Percentiles rank a stretch among this genome's conserved stretches.
These are phyloP conservation scores for Thelonectria rubi DNA, from an alignment of 2,329 filamentous ascomycete genomes.

Conservation along the genomic window DNA sequence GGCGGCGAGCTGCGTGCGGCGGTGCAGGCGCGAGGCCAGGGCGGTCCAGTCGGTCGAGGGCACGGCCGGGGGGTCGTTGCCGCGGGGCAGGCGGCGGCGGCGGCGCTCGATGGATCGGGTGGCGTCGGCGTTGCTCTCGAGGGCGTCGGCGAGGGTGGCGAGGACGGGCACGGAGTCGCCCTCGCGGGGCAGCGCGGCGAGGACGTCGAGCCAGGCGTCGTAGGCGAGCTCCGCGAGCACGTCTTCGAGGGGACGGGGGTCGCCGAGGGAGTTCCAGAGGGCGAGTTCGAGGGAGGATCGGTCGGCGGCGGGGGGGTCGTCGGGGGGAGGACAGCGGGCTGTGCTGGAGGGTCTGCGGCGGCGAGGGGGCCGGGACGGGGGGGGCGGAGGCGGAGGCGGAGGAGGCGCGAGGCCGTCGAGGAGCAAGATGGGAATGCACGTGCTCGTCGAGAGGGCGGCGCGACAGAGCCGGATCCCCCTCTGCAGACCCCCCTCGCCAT, in stretches of 20 bases:
- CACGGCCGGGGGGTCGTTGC: slow-evolving; percentile 1
- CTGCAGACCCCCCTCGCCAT: slow-evolving; percentile 7
- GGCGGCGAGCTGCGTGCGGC: slow-evolving; percentile 34
- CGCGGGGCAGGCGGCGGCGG: slow-evolving; percentile 19
- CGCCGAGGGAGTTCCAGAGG: slow-evolving; percentile 32
- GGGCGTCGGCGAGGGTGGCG: slow-evolving; percentile 33
- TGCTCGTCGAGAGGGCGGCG: slow-evolving; percentile 32
- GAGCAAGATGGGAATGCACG: slow-evolving; percentile 35
- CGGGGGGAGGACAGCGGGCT: neutral
- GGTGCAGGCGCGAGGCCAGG: slow-evolving; percentile 37
- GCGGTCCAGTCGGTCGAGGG: slow-evolving; percentile 34
- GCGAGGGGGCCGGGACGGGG: slow-evolving; percentile 14
- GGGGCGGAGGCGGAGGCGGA: slow-evolving; percentile 6
- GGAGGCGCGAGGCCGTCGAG: slow-evolving; percentile 36
- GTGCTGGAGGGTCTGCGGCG: slow-evolving; percentile 17
- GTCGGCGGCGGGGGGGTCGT: neutral
- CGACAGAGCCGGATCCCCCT: slow-evolving; percentile 38
- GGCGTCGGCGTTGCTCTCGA: slow-evolving; percentile 41
- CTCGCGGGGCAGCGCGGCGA: slow-evolving; percentile 33
- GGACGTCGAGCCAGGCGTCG: slow-evolving; percentile 39
- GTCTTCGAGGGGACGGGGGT: slow-evolving; percentile 27
- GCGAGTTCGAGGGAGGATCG: slow-evolving; percentile 35
- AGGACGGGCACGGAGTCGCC: slow-evolving; percentile 29
- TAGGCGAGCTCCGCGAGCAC: slow-evolving; percentile 40
- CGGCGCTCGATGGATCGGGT: slow-evolving; percentile 34